These are phyloP conservation scores for Aspergillus tamarii DNA, from an alignment of 2,329 filamentous ascomycete genomes.

Conservation along the genomic window DNA sequence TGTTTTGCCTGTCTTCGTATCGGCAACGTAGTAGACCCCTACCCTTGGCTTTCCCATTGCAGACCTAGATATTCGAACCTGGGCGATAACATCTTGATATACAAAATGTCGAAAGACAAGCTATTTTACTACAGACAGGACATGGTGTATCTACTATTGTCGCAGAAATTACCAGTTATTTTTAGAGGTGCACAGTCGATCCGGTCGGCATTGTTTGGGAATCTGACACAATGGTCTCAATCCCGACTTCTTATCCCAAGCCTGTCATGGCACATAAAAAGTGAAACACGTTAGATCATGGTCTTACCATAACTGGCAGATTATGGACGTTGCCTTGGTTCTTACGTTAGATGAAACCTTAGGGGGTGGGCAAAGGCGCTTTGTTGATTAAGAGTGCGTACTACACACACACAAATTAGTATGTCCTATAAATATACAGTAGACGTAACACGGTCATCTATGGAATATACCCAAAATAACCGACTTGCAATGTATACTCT, in stretches of 20 bases:
- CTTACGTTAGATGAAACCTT: too few relatives aligned
- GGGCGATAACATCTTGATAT: background rate
- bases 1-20: too few relatives aligned
- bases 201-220: background rate
- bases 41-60: too few relatives aligned
- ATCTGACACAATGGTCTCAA: background rate
- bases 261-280: background rate
- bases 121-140: background rate
- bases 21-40: too few relatives aligned
- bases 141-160: background rate
- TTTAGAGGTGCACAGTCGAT: background rate
- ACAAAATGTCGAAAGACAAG: background rate
- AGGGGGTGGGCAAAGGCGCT: too few relatives aligned
- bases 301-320: background rate
- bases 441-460: too few relatives aligned
- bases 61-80: too few relatives aligned
- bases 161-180: background rate
- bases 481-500: rapidly evolving
- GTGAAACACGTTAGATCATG: background rate
- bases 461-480: too few relatives aligned
- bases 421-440: too few relatives aligned
- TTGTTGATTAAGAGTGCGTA: too few relatives aligned
- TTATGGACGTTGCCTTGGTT: too few relatives aligned
- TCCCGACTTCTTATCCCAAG: background rate
- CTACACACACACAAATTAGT: too few relatives aligned